Evolutionary conservation across 2,329 filamentous ascomycete species (phyloP), one percentile per base, ranked within the genome.

Genomic region (Trichoderma semiorbis): DNA sequence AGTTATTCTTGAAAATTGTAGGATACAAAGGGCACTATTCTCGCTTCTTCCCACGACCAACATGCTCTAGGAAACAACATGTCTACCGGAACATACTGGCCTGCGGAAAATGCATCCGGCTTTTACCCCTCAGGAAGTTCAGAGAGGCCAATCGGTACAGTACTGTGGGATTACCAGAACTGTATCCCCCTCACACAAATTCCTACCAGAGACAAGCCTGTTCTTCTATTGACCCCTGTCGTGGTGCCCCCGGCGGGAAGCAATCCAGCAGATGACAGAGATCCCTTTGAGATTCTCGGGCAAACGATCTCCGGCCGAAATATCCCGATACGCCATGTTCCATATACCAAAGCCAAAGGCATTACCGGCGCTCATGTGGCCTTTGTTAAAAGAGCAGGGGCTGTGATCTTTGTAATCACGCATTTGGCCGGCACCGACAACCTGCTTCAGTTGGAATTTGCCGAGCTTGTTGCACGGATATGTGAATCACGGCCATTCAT

Each of bases 261-360:
- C 72, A 81, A 81, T 74, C 75, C 81, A 58, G 76, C 80, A 58
- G 82, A 84, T 72, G 80, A 80, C 58, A 84, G 81, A 76, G 92
- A 95, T 78, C 92, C 92, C 0, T 94, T 94, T 77, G 92, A 94
- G 79, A 85, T 87, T 16, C 83, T 95, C 21, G 92, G 92, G 24
- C 85, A 86, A 73, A 87, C 89, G 58, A 79, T 95, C 63, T 87
- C 89, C 63, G 83, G 81, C 63, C 84, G 87, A 75, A 90, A 92
- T 76, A 81, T 85, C 3, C 85, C 85, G 79, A 84, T 94, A 73
- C 88, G 90, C 24, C 92, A 94, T 78, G 88, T 93, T 57, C 91
- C 92, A 7, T 95, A 93, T 76, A 88, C 89, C 6, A 87, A 89
- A 61, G 84, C 85, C 67, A 80, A 84, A 72, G 91, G 91, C 55